phyloP scores from a whole-genome alignment of 441 rosid species.

The Erodium trifolium region DNA sequence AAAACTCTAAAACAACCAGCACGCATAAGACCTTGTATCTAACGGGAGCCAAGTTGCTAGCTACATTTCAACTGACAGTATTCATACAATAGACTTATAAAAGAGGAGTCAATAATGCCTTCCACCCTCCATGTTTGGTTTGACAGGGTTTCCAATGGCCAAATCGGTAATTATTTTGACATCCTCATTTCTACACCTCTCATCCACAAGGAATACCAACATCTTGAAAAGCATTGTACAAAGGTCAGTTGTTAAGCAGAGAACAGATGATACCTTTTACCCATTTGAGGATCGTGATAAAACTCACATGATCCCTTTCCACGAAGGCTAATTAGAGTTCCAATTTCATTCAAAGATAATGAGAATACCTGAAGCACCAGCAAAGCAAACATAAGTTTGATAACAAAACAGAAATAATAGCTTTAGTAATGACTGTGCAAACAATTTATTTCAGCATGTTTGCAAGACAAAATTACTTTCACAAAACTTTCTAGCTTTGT shows the following conservation, averaged over 20 bases:
- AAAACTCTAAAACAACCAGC: background rate
- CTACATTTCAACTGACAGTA: background rate
- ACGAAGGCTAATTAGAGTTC: constrained; percentile 62
- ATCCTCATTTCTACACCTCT: background rate
- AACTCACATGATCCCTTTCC: constrained; percentile 72
- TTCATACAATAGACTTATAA: background rate
- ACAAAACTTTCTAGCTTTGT: background rate
- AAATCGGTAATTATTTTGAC: background rate
- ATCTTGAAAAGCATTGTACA: background rate
- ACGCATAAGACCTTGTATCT: background rate
- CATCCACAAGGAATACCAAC: background rate
- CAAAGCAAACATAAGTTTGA: constrained; percentile 14
- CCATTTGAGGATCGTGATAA: constrained; percentile 80
- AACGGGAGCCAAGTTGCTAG: background rate
- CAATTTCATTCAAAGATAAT: constrained; percentile 72
- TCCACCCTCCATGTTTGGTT: too few relatives aligned
- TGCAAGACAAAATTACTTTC: background rate
- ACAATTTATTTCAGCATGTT: too few relatives aligned
- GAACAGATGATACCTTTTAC: constrained; percentile 54
- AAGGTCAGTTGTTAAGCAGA: background rate
- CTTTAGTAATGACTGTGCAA: too few relatives aligned
- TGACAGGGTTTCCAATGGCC: background rate
- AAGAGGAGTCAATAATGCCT: background rate
- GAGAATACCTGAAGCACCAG: constrained; percentile 59
- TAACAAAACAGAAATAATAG: background rate